Conservation (phyloP, 805 yeast genomes). For the Pichia insulana region DNA sequence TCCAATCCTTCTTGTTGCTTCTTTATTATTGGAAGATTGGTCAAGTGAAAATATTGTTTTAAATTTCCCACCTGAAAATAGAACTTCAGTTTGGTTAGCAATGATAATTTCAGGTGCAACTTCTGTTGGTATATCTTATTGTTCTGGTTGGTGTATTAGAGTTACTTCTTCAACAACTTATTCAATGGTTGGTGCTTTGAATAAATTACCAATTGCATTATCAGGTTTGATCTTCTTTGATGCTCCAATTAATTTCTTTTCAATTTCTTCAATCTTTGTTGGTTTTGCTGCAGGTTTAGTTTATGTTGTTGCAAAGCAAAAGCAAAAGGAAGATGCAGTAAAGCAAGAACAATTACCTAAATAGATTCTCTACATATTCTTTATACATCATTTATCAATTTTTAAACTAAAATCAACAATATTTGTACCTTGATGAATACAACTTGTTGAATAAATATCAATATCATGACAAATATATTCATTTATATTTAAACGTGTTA, state of each 20-base stretch:
- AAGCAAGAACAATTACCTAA: constrained; percentile 26
- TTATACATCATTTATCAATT: constrained; percentile 28
- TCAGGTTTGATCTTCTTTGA: constrained; percentile 93
- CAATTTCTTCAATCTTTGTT: constrained; percentile 77
- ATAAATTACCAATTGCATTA: constrained; percentile 94
- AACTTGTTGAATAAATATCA: constrained; percentile 84
- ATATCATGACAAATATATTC: constrained; percentile 66
- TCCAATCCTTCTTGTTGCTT: constrained; percentile 73
- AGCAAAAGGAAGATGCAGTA: constrained; percentile 49
- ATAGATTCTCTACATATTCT: constrained; percentile 5
- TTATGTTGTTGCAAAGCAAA: constrained; percentile 91
- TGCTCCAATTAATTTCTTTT: constrained; percentile 88
- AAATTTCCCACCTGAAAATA: constrained; percentile 72
- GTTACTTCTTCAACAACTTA: constrained; percentile 97
- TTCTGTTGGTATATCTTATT: constrained; percentile 94
- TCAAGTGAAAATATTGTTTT: constrained; percentile 60
- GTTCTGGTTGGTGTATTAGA: constrained; percentile 99
- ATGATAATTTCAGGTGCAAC: constrained; percentile 92
- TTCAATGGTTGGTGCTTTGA: constrained; percentile 98
- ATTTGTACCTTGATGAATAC: constrained; percentile 86
- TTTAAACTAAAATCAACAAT: constrained; percentile 81
- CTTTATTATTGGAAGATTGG: constrained; percentile 89
- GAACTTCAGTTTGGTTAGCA: constrained; percentile 61
- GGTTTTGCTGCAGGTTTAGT: constrained; percentile 96
- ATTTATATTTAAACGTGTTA: constrained; percentile 58